Conservation (phyloP, 306 rosid genomes). For the Mimosa pudica region DNA sequence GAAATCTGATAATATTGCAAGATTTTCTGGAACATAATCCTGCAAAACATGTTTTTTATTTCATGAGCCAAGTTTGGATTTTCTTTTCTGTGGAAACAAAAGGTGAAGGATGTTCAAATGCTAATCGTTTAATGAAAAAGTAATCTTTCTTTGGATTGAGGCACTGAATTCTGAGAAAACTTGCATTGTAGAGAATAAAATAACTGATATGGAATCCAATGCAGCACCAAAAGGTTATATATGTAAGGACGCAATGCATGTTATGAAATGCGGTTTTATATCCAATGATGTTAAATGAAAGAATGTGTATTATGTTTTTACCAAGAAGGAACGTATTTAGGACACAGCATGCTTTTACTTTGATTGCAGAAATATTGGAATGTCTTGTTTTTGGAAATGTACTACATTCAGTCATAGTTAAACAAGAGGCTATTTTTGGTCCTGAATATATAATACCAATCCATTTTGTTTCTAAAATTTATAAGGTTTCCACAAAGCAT, state of each 20-base stretch:
- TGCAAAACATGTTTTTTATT: conserved; percentile 31
- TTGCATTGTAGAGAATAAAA: neutral
- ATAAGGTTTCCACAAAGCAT: no score
- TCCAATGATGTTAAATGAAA: neutral
- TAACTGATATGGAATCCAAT: neutral
- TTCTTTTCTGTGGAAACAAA: conserved; percentile 1
- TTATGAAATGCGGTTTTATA: neutral
- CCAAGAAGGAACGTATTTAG: neutral
- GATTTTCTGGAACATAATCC: conserved; percentile 59
- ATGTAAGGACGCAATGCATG: neutral
- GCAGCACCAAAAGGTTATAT: no score
- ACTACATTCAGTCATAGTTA: no score
- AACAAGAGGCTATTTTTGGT: no score
- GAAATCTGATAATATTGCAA: conserved; percentile 43
- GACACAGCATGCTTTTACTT: neutral
- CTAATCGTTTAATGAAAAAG: neutral
- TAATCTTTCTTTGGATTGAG: neutral
- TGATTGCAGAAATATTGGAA: neutral
- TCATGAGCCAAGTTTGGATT: conserved; percentile 32
- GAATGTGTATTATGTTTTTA: neutral
- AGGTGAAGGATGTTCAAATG: conserved; percentile 8
- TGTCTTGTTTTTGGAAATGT: no score
- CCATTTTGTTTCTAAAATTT: no score
- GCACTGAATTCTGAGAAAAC: neutral
- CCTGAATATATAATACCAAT: no score